phyloP scores from a whole-genome alignment of 1,284 basidiomycete species.

The Boletus sp. region DNA sequence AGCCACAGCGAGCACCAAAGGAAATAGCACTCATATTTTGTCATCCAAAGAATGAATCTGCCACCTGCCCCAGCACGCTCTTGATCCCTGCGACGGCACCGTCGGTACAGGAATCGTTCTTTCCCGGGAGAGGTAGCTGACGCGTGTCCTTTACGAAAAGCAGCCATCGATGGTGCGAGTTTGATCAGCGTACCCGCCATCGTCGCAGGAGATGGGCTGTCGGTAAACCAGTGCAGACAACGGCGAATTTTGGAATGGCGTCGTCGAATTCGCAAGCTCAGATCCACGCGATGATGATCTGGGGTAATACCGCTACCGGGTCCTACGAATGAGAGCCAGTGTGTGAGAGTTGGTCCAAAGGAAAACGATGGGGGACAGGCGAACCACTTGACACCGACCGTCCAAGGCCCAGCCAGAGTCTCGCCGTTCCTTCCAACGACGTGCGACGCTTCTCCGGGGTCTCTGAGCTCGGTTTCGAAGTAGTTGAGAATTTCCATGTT shows the following conservation, averaged over 20 bases:
- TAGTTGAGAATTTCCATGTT: slow-evolving; percentile 68
- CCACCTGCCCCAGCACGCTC: slow-evolving; percentile 68
- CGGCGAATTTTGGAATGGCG: slow-evolving; percentile 31
- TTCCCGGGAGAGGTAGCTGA: slow-evolving; percentile 40
- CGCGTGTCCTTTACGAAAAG: slow-evolving; percentile 57
- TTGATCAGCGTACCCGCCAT: slow-evolving; percentile 66
- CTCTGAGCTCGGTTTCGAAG: slow-evolving; percentile 71
- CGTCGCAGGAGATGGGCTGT: slow-evolving; percentile 42
- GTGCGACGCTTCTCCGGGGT: slow-evolving; percentile 70
- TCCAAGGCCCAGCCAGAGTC: slow-evolving; percentile 70
- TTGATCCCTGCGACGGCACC: slow-evolving; percentile 41
- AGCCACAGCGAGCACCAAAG: too few species aligned
- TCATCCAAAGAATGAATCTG: slow-evolving; percentile 79
- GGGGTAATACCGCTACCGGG: slow-evolving; percentile 51
- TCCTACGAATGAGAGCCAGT: slow-evolving; percentile 47
- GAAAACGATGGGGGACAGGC: slow-evolving; percentile 46
- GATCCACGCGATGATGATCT: slow-evolving; percentile 42
- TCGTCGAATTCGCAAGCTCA: slow-evolving; percentile 32
- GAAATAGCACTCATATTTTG: too few species aligned
- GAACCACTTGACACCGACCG: slow-evolving; percentile 83
- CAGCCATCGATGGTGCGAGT: slow-evolving; percentile 69
- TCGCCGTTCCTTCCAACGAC: slow-evolving; percentile 82
- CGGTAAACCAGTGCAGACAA: slow-evolving; percentile 49
- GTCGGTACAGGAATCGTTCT: slow-evolving; percentile 23
- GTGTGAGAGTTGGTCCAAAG: slow-evolving; percentile 7